A percentile compares a stretch with the other conserved stretches of the same genome.
Evolutionary conservation across 73 alveolate species (phyloP).

Genomic region (Tetrahymena thermophila): DNA sequence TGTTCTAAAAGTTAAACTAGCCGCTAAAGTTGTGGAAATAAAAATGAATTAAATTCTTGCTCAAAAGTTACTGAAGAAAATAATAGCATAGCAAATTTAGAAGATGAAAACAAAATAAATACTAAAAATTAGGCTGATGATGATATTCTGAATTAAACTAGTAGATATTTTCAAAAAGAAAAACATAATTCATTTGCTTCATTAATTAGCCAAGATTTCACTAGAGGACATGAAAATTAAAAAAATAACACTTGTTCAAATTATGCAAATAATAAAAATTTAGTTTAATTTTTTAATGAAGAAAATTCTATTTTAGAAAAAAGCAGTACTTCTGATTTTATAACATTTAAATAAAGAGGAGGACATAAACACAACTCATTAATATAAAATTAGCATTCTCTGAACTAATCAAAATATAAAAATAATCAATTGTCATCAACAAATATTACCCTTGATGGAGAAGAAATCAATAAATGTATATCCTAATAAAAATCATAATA

Average conservation of each 20-base stretch:
- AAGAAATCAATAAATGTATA: background rate
- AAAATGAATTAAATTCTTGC: background rate
- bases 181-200: background rate
- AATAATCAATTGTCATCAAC: background rate
- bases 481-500: too few relatives aligned
- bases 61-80: too few relatives aligned
- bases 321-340: background rate
- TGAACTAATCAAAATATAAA: background rate
- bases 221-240: background rate
- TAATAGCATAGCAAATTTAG: background rate
- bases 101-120: background rate
- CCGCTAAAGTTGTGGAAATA: background rate
- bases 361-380: background rate
- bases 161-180: background rate
- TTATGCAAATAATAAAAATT: too few relatives aligned
- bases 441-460: background rate
- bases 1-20: background rate
- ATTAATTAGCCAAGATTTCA: background rate
- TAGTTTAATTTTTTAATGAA: background rate
- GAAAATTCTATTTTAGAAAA: background rate
- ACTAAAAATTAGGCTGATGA: background rate
- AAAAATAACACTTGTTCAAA: too few relatives aligned
- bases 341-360: background rate
- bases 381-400: background rate
- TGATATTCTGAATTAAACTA: background rate